Evolutionary conservation across 495 filamentous ascomycete genomes (phyloP).

Genomic region (Neurospora tetraspora): DNA sequence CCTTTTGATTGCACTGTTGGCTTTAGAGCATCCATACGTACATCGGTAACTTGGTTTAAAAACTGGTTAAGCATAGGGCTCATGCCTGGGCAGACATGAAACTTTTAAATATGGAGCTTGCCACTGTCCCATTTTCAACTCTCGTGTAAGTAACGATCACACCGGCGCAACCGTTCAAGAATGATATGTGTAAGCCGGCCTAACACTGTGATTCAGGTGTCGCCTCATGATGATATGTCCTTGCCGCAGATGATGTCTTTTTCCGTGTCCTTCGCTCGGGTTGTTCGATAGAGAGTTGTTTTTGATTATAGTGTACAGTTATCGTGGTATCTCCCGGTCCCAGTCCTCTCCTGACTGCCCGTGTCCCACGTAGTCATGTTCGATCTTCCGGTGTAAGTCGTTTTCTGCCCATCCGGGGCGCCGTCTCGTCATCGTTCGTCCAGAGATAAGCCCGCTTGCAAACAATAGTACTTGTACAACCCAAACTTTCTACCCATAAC

Average conservation of each 20-base stretch:
- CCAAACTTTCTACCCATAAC: background rate
- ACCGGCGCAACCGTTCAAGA: background rate
- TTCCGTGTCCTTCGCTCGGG: background rate
- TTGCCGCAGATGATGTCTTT: background rate
- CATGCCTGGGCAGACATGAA: background rate
- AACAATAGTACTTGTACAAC: conserved; percentile 14
- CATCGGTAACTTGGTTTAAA: background rate
- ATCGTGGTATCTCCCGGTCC: conserved; percentile 2
- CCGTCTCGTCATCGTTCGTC: background rate
- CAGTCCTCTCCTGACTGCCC: background rate
- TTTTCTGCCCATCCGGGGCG: background rate
- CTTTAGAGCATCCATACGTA: background rate
- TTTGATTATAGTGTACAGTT: conserved; percentile 21
- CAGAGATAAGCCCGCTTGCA: background rate
- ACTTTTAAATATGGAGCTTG: background rate
- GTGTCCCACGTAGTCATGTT: background rate
- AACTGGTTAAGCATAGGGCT: background rate
- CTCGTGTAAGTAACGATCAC: background rate
- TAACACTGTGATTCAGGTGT: background rate
- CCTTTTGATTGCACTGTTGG: background rate
- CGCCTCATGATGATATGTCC: background rate
- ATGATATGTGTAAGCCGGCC: background rate
- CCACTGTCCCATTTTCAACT: background rate
- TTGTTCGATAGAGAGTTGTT: background rate
- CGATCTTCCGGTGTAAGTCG: background rate